Percentiles rank a stretch among this genome's conserved stretches.
Evolutionary conservation across 179 eudicot genomes (phyloP).

Genomic region (Beta lomatogona): DNA sequence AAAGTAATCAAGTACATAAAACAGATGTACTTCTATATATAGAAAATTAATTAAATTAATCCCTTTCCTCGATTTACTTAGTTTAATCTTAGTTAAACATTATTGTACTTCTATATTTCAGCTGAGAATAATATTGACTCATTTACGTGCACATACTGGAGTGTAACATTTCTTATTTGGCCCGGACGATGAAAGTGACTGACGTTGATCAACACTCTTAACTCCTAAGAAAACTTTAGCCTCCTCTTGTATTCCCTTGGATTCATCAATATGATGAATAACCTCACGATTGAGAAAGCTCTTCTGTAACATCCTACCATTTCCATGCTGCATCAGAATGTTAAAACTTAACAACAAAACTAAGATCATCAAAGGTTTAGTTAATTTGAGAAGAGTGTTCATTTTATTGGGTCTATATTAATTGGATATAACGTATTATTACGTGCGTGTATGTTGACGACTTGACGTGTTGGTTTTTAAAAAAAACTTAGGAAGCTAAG

Average conservation of each 20-base stretch:
- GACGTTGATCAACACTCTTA: neutral
- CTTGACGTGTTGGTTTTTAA: no score
- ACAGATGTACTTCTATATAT: no score
- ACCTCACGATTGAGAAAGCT: neutral
- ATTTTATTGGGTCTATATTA: neutral
- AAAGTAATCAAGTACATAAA: no score
- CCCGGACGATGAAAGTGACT: neutral
- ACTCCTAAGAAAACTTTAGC: neutral
- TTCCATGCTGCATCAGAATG: constrained; percentile 3
- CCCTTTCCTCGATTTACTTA: no score
- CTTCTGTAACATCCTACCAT: neutral
- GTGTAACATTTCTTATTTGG: neutral
- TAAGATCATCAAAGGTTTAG: neutral
- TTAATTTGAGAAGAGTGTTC: neutral
- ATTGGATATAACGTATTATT: no score
- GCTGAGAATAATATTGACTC: neutral
- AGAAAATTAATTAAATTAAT: no score
- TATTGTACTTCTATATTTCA: neutral
- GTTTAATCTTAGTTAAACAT: no score
- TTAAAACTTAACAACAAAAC: constrained; percentile 1
- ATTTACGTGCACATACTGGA: neutral
- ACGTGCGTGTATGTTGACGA: no score
- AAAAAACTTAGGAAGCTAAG: no score
- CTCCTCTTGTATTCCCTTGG: neutral
- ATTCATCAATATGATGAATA: neutral